phyloP scores from a whole-genome alignment of 1,284 basidiomycete genomes.

The Pulveroboletus sp. region DNA sequence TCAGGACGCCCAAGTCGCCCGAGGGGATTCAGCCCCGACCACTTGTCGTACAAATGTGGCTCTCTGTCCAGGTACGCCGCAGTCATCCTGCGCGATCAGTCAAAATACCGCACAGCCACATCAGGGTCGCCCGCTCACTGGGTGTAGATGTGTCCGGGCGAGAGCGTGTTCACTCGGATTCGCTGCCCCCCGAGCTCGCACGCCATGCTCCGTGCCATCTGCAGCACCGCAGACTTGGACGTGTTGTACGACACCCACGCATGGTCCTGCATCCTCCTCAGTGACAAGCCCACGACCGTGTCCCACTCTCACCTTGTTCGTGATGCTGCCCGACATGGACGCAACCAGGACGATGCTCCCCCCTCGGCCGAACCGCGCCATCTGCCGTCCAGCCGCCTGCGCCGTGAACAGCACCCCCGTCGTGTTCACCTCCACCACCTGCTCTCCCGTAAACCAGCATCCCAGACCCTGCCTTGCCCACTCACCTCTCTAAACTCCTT shows the following conservation, averaged over 20 bases:
- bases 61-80: slow-evolving; percentile 72
- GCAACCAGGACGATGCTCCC: slow-evolving; percentile 82
- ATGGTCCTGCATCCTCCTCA: slow-evolving; percentile 48
- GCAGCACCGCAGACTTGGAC: slow-evolving; percentile 80
- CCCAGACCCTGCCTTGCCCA: not conserved
- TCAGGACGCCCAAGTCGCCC: slow-evolving; percentile 75
- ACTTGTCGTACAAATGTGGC: slow-evolving; percentile 68
- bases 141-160: slow-evolving; percentile 77
- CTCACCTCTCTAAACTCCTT: slow-evolving; percentile 68
- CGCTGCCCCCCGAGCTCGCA: slow-evolving; percentile 73
- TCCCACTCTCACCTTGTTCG: slow-evolving; percentile 76
- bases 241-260: slow-evolving; percentile 82
- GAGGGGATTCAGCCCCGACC: slow-evolving; percentile 76
- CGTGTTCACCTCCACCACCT: slow-evolving; percentile 77
- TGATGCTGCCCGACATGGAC: slow-evolving; percentile 85
- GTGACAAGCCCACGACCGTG: too few species aligned
- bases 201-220: slow-evolving; percentile 83
- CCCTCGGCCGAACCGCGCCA: slow-evolving; percentile 66
- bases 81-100: slow-evolving; percentile 60
- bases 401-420: slow-evolving; percentile 78
- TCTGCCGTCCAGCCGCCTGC: slow-evolving; percentile 77
- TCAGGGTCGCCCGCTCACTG: slow-evolving; percentile 42
- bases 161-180: slow-evolving; percentile 78
- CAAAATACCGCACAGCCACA: not conserved
- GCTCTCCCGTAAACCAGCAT: not conserved